phyloP scores from a whole-genome alignment of 805 yeast genomes.

The Wickerhamiella musiphila region DNA sequence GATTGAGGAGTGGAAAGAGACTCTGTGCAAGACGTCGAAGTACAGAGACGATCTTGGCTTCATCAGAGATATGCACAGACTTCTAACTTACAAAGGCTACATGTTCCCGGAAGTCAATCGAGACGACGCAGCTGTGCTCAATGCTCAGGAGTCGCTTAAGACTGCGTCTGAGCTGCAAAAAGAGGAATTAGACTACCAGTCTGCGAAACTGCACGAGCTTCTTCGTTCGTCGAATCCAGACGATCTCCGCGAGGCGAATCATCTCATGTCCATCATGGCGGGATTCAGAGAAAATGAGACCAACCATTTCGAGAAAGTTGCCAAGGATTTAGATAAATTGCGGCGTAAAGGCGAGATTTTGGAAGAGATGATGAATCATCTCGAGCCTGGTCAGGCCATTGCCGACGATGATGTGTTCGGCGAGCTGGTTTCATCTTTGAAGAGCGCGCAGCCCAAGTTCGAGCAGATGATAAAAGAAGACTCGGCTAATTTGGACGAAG shows the following conservation, averaged over 20 bases:
- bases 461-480: constrained; percentile 74
- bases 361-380: constrained; percentile 57
- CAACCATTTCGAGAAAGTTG: constrained; percentile 61
- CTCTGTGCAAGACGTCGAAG: constrained; percentile 75
- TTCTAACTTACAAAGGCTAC: constrained; percentile 79
- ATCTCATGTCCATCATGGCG: constrained; percentile 94
- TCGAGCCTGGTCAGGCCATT: constrained; percentile 21
- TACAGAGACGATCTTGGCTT: constrained; percentile 85
- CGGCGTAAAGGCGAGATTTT: constrained; percentile 74
- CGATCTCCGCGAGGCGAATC: constrained; percentile 91
- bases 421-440: constrained; percentile 64
- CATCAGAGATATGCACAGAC: constrained; percentile 89
- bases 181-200: constrained; percentile 84
- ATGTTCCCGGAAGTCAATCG: constrained; percentile 78
- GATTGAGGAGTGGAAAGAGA: constrained; percentile 94
- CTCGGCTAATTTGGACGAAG: constrained; percentile 34
- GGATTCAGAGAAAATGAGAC: constrained; percentile 76
- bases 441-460: constrained; percentile 72
- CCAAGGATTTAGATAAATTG: constrained; percentile 68
- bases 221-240: constrained; percentile 90
- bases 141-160: constrained; percentile 73
- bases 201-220: constrained; percentile 88
- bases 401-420: constrained; percentile 49
- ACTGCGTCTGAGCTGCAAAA: constrained; percentile 78
- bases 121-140: constrained; percentile 85